Evolutionary conservation across 2,329 filamentous ascomycete species (phyloP).

Genomic region (Fusarium scirpi): DNA sequence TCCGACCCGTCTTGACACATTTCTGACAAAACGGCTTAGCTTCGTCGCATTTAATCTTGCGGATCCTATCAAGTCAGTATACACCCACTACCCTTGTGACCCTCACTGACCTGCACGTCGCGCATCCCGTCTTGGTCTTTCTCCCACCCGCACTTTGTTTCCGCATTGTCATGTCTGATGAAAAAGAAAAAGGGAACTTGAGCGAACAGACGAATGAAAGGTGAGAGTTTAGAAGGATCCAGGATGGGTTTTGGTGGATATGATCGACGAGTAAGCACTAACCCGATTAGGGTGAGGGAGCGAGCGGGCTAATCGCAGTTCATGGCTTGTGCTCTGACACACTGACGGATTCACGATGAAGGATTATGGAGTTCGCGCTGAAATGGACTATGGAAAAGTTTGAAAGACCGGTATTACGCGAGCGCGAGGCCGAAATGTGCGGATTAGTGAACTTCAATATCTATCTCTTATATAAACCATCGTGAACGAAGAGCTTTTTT

Average conservation of each 20-base stretch:
- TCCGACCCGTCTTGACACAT: constrained; percentile 55
- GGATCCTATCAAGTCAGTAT: constrained; percentile 43
- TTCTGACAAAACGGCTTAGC: constrained; percentile 52
- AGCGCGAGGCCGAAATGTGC: not conserved
- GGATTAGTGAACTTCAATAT: not conserved
- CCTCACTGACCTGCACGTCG: constrained; percentile 56
- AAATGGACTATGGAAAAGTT: not conserved
- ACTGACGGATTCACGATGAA: not conserved
- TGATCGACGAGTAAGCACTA: not conserved
- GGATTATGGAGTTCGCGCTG: not conserved
- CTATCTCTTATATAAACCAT: not conserved
- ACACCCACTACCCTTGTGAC: too few relatives aligned
- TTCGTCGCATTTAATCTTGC: constrained; percentile 56
- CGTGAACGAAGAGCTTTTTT: not conserved
- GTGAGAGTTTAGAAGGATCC: not conserved
- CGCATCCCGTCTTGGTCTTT: constrained; percentile 58
- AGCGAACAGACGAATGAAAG: constrained; percentile 30
- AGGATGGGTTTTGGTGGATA: not conserved
- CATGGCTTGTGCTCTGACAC: fast-evolving
- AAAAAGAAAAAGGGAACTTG: constrained; percentile 1
- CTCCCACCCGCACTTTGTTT: constrained; percentile 1
- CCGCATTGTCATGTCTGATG: constrained; percentile 40
- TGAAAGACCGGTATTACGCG: not conserved
- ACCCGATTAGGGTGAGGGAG: not conserved
- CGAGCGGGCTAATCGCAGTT: constrained; percentile 6